Conservation (phyloP, 2,329 filamentous ascomycete species). For the Penicillium hordei region DNA sequence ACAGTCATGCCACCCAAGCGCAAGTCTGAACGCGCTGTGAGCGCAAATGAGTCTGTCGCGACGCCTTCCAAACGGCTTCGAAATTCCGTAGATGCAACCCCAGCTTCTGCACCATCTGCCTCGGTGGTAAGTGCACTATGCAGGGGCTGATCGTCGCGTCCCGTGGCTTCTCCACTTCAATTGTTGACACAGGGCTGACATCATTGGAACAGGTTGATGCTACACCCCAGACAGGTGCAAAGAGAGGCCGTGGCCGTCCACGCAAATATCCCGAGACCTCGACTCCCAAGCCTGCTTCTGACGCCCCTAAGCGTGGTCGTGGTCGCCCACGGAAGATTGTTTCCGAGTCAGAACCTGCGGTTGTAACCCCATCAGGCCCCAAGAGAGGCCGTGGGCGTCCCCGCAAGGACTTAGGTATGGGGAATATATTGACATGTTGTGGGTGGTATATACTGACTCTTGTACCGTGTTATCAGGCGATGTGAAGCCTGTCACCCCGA, state of each 20-base stretch:
- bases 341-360: conserved; percentile 11
- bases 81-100: conserved; percentile 5
- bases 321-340: conserved; percentile 35
- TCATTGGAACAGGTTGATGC: conserved; percentile 1
- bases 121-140: conserved; percentile 18
- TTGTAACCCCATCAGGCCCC: conserved; percentile 1
- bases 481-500: conserved; percentile 11
- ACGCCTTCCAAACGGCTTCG: conserved; percentile 29
- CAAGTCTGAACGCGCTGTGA: conserved; percentile 26
- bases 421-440: not conserved
- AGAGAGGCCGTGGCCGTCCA: conserved; percentile 37
- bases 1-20: conserved; percentile 27
- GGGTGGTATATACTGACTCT: not conserved
- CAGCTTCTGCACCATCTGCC: not conserved
- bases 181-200: conserved; percentile 4
- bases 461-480: not conserved
- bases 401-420: conserved; percentile 15
- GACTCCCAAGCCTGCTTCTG: conserved; percentile 24
- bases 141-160: conserved; percentile 14
- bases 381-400: conserved; percentile 23
- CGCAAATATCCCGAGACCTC: conserved; percentile 32
- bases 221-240: conserved; percentile 29
- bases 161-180: conserved; percentile 8
- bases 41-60: conserved; percentile 17
- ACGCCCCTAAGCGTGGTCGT: conserved; percentile 35